phyloP scores from a whole-genome alignment of 75 land plant genomes.

The Pinus tabuliformis region DNA sequence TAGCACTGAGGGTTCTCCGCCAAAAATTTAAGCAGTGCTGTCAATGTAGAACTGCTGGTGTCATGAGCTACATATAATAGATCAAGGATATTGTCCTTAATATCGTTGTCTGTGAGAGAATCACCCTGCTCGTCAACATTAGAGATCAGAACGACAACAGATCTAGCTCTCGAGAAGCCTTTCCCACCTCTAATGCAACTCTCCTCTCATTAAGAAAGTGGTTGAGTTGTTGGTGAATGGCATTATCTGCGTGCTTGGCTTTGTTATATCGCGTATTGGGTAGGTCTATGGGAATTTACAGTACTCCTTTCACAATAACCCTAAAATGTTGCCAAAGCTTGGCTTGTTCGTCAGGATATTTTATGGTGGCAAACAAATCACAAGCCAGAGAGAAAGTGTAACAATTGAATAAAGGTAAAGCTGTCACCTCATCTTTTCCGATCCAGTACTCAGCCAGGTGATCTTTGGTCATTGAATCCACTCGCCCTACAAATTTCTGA shows the following conservation, averaged over 20 bases:
- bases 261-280: constrained; percentile 27
- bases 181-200: constrained; percentile 12
- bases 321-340: background rate
- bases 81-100: constrained; percentile 36
- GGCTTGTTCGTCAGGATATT: constrained; percentile 1
- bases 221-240: background rate
- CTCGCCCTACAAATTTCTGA: constrained; percentile 4
- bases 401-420: constrained; percentile 19
- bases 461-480: background rate
- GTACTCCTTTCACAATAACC: background rate
- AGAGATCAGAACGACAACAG: constrained; percentile 35
- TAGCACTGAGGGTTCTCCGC: constrained; percentile 28
- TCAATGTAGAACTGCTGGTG: constrained; percentile 30
- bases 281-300: constrained; percentile 35
- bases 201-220: constrained; percentile 18
- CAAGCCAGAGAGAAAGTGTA: background rate
- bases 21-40: constrained; percentile 23
- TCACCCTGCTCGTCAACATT: constrained; percentile 31
- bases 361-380: constrained; percentile 15
- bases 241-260: constrained; percentile 18
- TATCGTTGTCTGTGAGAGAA: constrained; percentile 30
- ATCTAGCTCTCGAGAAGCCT: constrained; percentile 17
- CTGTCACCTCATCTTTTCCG: background rate
- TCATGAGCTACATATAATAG: constrained; percentile 62
- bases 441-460: background rate